A percentile compares a stretch with the other conserved stretches of the same genome.
Conservation (phyloP, 169 alveolate species). For the Cryptosporidium bovis region DNA sequence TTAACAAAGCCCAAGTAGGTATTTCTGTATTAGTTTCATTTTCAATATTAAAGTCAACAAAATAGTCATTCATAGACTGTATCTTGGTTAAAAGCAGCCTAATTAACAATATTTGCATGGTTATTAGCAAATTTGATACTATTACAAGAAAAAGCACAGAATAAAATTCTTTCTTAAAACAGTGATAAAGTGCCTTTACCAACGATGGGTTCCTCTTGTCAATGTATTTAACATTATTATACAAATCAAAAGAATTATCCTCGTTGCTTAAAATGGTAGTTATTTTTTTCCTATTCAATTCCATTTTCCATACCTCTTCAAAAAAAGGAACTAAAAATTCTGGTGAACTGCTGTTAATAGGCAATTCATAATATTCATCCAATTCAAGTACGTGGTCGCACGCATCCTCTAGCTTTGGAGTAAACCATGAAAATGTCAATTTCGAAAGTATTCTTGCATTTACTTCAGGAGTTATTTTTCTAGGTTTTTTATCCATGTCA, state of each 20-base stretch:
- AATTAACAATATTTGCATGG: conserved; percentile 13
- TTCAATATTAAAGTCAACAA: no score
- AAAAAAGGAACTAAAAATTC: conserved; percentile 7
- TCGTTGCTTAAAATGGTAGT: neutral
- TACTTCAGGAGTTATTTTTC: conserved; percentile 28
- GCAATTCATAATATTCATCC: conserved; percentile 46
- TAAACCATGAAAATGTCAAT: conserved; percentile 67
- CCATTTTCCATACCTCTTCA: conserved; percentile 39
- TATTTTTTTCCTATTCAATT: neutral
- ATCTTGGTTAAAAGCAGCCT: conserved; percentile 12
- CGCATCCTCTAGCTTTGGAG: conserved; percentile 46
- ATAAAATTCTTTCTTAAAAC: conserved; percentile 31
- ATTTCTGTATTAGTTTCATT: neutral
- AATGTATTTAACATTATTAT: neutral
- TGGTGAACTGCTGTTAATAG: conserved; percentile 23
- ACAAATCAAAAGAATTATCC: neutral
- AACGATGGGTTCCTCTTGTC: conserved; percentile 2
- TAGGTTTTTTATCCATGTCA: neutral
- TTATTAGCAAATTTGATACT: conserved; percentile 11
- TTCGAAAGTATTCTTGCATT: conserved; percentile 38
- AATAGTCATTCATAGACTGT: conserved; percentile 16
- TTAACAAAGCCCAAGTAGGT: conserved; percentile 40
- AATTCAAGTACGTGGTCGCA: conserved; percentile 22
- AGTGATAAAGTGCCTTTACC: conserved; percentile 14
- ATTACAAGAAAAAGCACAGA: conserved; percentile 7